Base-by-base conservation (phyloP, 2,329 filamentous ascomycete species). In the Diaporthe amygdali region DNA sequence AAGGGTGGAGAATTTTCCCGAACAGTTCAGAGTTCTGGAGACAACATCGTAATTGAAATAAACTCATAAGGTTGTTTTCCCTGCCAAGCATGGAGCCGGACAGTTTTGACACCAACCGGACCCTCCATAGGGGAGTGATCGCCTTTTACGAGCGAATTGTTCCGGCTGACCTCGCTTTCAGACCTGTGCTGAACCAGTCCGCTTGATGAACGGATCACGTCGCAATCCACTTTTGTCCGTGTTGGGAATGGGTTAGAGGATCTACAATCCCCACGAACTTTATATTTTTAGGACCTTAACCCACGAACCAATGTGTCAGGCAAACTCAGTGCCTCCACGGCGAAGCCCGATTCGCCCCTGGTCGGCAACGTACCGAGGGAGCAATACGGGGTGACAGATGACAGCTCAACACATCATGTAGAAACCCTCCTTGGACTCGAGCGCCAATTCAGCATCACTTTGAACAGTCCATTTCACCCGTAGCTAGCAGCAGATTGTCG, bases 211-310 rank as follows among this genome's bases (percentile, higher is more conserved):
- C 59, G 59, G 59, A 49, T 49, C 59, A 64, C 27, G 44, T 64
- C 27, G 59, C 59, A 20, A 20, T 49, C 59, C 59, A 49, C 59
- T 64, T 49, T 49, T 64, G 59, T 64, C 59, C 59, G 59, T 49
- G 59, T 64, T 49, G n/a, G 30, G 30, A 8, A n/a, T 27, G 30
- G 14, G 44, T 49, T 49, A 37, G 59, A 49, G 41, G 59, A 64
- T 64, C 59, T 46, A 37, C 59, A 30, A 37, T 64, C 59, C 59
- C 59, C 59, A 64, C 59, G 59, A 64, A 64, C n/a, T 64, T 20
- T 64, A 64, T 49, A 64, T 49, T 64, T 64, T 64, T 64, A 49
- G 59, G 59, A 64, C 30, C 44, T 34, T 37, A 22, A 64, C 2
- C 59, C 44, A 64, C 59, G 44, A 64, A 37, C 25, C n/a, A 27